A percentile compares a stretch with the other conserved stretches of the same genome.
Evolutionary conservation across 495 filamentous ascomycete species (phyloP).

Genomic region (Xylaria nigripes): DNA sequence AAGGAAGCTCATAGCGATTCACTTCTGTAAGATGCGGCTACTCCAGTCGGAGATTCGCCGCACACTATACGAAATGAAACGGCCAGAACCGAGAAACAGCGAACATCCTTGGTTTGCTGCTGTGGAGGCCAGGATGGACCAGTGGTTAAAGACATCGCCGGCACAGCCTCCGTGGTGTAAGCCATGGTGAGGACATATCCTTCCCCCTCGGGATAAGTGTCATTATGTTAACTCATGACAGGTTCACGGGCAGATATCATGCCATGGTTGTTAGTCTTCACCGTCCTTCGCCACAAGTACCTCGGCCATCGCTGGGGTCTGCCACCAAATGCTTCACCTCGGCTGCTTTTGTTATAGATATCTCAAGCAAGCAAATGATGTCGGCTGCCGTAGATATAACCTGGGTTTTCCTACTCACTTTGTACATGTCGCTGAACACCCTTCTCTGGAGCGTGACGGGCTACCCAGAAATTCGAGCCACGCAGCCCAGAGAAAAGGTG

Average conservation of each 20-base stretch:
- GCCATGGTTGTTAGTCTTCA: conserved; percentile 79
- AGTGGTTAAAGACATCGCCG: conserved; percentile 53
- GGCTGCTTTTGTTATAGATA: conserved; percentile 65
- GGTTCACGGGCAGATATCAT: conserved; percentile 70
- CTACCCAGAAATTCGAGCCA: conserved; percentile 67
- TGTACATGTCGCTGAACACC: conserved; percentile 82
- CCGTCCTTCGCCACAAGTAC: conserved; percentile 82
- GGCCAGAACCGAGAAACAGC: conserved; percentile 62
- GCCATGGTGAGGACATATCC: conserved; percentile 34
- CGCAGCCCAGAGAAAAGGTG: conserved; percentile 61
- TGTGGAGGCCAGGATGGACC: conserved; percentile 67
- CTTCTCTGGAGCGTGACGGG: conserved; percentile 76
- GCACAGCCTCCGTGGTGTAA: conserved; percentile 41
- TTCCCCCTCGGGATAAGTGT: background rate
- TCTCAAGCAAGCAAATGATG: conserved; percentile 68
- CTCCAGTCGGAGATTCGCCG: conserved; percentile 80
- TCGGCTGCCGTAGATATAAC: conserved; percentile 71
- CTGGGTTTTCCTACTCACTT: conserved; percentile 79
- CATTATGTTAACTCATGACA: conserved; percentile 25
- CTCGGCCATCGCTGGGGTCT: conserved; percentile 66
- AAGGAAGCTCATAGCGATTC: conserved; percentile 78
- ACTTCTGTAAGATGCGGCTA: conserved; percentile 87
- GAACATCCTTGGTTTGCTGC: conserved; percentile 74
- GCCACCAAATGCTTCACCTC: conserved; percentile 76
- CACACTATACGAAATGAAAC: conserved; percentile 72